Conservation (phyloP, 2,329 filamentous ascomycete genomes). For the Penicillium freii region DNA sequence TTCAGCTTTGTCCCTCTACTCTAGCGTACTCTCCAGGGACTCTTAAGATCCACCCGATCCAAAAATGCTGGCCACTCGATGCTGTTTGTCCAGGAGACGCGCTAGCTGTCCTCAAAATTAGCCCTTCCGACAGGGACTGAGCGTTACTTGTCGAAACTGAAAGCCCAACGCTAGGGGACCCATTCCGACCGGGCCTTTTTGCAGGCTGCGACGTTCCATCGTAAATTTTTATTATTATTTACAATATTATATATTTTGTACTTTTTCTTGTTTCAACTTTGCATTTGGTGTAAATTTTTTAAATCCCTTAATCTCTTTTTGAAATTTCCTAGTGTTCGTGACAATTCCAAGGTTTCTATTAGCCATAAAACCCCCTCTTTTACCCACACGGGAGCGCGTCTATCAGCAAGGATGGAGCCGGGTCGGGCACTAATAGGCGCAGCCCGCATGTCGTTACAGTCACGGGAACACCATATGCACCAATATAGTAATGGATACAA, state of each 20-base stretch:
- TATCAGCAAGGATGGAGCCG: constrained; percentile 27
- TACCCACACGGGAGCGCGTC: constrained; percentile 29
- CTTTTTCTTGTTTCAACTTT: background rate
- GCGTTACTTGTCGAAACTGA: constrained; percentile 7
- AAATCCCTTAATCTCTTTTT: background rate
- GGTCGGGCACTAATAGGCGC: constrained; percentile 30
- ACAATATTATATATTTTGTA: background rate
- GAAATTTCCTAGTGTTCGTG: background rate
- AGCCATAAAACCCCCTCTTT: constrained; percentile 8
- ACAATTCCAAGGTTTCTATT: background rate
- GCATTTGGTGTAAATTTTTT: background rate
- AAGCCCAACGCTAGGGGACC: constrained; percentile 15
- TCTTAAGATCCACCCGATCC: constrained; percentile 16
- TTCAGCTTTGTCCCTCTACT: constrained; percentile 14
- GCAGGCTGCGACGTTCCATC: constrained; percentile 15
- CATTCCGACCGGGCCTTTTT: constrained; percentile 16
- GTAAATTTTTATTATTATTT: background rate
- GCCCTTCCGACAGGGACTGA: constrained; percentile 21
- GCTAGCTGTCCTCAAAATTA: constrained; percentile 21
- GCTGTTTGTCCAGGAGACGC: constrained; percentile 20
- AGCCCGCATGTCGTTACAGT: constrained; percentile 26
- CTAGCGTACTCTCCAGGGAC: constrained; percentile 3
- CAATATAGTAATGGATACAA: background rate
- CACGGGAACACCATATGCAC: constrained; percentile 27
- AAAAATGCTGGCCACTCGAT: constrained; percentile 26